A percentile compares a stretch with the other conserved stretches of the same genome.
Evolutionary conservation across 1,284 basidiomycete species (phyloP).

Genomic region (Tylopilus sp.): DNA sequence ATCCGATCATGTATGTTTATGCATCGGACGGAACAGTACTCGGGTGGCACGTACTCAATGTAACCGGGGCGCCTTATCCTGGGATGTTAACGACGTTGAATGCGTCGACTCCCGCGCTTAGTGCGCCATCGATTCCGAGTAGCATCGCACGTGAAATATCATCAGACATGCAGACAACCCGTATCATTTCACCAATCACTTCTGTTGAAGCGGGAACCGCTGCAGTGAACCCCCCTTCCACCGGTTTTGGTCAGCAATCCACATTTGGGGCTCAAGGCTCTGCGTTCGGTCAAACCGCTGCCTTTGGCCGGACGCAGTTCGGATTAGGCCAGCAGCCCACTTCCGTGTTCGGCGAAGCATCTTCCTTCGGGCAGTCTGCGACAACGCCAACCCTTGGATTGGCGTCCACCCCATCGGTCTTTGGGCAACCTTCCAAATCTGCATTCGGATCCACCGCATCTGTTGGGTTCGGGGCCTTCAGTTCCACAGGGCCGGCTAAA

Average conservation of each 20-base stretch:
- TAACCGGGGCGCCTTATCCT: constrained; percentile 47
- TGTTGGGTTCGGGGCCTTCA: constrained; percentile 33
- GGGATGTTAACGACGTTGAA: constrained; percentile 43
- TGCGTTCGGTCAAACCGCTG: constrained; percentile 18
- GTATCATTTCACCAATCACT: constrained; percentile 20
- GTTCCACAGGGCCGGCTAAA: constrained; percentile 25
- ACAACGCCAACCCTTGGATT: constrained; percentile 16
- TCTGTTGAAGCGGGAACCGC: constrained; percentile 14
- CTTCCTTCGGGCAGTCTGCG: constrained; percentile 33
- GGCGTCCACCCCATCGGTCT: constrained; percentile 12
- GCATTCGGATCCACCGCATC: constrained; percentile 24
- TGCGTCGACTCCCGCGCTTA: constrained; percentile 2
- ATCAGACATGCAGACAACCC: constrained; percentile 31
- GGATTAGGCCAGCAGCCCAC: constrained; percentile 19
- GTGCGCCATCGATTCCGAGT: constrained; percentile 12
- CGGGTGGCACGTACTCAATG: constrained; percentile 72
- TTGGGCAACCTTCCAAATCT: constrained; percentile 20
- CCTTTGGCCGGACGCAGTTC: constrained; percentile 15
- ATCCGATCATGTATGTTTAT: constrained; percentile 73
- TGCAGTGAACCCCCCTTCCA: constrained; percentile 6
- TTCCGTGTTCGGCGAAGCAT: constrained; percentile 20
- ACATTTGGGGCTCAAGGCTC: constrained; percentile 24
- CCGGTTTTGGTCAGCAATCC: constrained; percentile 29
- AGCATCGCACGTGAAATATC: constrained; percentile 28
- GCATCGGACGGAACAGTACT: constrained; percentile 78